These are phyloP conservation scores for Bacidia rubella DNA, from an alignment of 495 filamentous ascomycete species.

Conservation along the genomic window DNA sequence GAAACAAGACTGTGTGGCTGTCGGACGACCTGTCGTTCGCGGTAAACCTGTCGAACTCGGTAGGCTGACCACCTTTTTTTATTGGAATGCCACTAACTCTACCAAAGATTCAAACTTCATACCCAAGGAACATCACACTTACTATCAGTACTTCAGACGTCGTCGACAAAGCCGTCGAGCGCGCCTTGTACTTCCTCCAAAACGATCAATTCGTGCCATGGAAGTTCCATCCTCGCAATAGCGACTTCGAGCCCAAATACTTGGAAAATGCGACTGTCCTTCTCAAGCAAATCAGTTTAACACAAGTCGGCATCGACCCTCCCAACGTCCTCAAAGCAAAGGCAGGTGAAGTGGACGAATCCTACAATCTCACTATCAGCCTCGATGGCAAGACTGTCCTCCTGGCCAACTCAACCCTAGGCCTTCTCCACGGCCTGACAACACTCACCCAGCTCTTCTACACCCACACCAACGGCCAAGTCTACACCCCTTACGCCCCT, in stretches of 20 bases:
- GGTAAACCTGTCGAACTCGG: background rate
- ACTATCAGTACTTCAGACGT: background rate
- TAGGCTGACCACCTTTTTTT: background rate
- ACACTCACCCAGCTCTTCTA: constrained; percentile 39
- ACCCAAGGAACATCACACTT: background rate
- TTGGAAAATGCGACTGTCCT: background rate
- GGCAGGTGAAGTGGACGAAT: constrained; percentile 37
- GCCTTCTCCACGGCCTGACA: constrained; percentile 46
- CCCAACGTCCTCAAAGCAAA: background rate
- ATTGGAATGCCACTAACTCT: background rate
- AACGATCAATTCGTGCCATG: constrained; percentile 47
- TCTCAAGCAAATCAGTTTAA: background rate
- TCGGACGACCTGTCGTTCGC: constrained; percentile 2
- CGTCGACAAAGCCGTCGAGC: constrained; percentile 5
- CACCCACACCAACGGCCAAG: constrained; percentile 2
- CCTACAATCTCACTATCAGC: constrained; percentile 38
- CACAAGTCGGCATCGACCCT: constrained; percentile 4
- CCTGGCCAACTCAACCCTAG: constrained; percentile 36
- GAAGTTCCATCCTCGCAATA: constrained; percentile 52
- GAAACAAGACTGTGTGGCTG: background rate
- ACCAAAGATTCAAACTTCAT: background rate
- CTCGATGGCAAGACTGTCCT: constrained; percentile 28
- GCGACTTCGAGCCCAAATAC: constrained; percentile 41
- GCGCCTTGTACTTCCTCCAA: constrained; percentile 1
- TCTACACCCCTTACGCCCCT: constrained; percentile 16